Evolutionary conservation across 2,329 filamentous ascomycete species (phyloP), one percentile per base, ranked within the genome.

Genomic region (Hirsutella thompsonii): DNA sequence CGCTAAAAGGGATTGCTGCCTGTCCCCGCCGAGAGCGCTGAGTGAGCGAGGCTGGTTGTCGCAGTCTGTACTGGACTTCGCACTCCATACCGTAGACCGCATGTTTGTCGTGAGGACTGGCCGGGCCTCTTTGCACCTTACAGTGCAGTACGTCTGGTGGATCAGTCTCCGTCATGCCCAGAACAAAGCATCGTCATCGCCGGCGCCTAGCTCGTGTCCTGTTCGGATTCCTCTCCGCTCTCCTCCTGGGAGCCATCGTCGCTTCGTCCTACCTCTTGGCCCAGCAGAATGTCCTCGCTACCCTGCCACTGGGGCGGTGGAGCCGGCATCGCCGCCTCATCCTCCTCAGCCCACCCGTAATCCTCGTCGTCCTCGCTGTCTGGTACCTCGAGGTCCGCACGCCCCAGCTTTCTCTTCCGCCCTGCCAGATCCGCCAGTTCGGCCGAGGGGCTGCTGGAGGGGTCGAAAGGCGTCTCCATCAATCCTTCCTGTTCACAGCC

Each of bases 331-430:
- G 71, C 68, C 42, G 73, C 70, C 42, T 81, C 79, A 49, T 81
- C 77, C 36, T 76, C 73, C 40, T 82, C 74, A 32, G 72, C 72
- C 81, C 81, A 87, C 13, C 79, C 81, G 52, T 84, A 85, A 51
- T 83, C 76, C 47, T 85, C 81, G 44, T 81, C 78, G 23, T 71
- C 73, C 35, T 79, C 76, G 46, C 74, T 81, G 46, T 79, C 75
- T 2, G 73, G 68, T 36, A 79, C 66, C 49, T 79, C 75, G 38
- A 75, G 63, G 40, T 70, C 72, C 4, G 77, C 72, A 36, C 81
- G 72, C 23, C 51, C 59, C 40, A 82, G 66, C 55, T 86, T 76
- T 50, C 82, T 70, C 61, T 87, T 87, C 26, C 61, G 66, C 21
- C 63, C 62, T 44, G 68, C 46, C 44, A 55, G 55, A 42, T 59